A percentile compares a stretch with the other conserved stretches of the same genome.
Conservation (phyloP, 345 rosid genomes). For the Brassica napus region Da-Ae NC_063443.1:18654001-18654500, state of each 20-base stretch:
- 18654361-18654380: constrained; percentile 12
- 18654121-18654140: constrained; percentile 43
- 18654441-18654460: background rate
- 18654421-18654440: constrained; percentile 4
- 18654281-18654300: constrained; percentile 54
- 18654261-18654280: constrained; percentile 57
- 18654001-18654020: constrained; percentile 51
- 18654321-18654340: background rate
- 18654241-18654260: constrained; percentile 44
- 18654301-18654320: background rate
- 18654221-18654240: constrained; percentile 52
- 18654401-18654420: constrained; percentile 1
- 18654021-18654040: constrained; percentile 46
- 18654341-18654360: background rate
- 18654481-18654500: constrained; percentile 37
- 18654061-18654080: constrained; percentile 16
- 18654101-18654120: constrained; percentile 64
- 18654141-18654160: constrained; percentile 40
- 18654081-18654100: constrained; percentile 47
- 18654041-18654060: constrained; percentile 47
- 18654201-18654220: constrained; percentile 66
- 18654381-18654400: constrained; percentile 5
- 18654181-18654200: constrained; percentile 50
- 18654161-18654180: constrained; percentile 50
- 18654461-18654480: background rate